phyloP scores from a whole-genome alignment of 768 basidiomycete genomes.

The Tricholoma sp. region DNA sequence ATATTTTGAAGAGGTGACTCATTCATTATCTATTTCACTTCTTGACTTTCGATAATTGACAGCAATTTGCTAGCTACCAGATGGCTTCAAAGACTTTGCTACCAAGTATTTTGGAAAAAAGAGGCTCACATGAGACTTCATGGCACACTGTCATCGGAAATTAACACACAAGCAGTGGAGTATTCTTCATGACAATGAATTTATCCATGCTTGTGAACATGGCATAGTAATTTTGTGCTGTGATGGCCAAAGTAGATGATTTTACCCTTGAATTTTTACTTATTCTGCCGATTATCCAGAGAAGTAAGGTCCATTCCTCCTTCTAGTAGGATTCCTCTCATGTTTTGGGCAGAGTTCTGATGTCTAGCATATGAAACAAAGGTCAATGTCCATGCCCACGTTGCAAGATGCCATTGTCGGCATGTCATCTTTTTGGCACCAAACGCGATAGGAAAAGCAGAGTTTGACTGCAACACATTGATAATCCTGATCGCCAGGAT shows the following conservation, averaged over 20 bases:
- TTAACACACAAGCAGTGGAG: not conserved
- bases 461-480: too few species aligned
- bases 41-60: not conserved
- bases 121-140: not conserved
- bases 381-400: too few species aligned
- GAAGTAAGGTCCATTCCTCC: constrained; percentile 19
- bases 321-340: too few species aligned
- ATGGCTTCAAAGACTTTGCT: constrained; percentile 16
- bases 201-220: constrained; percentile 17
- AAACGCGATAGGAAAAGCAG: too few species aligned
- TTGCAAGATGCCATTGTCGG: too few species aligned
- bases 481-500: too few species aligned
- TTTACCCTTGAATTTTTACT: constrained; percentile 24
- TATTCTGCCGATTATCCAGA: constrained; percentile 33
- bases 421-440: too few species aligned
- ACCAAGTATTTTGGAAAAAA: not conserved
- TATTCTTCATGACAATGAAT: constrained; percentile 1
- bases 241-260: not conserved
- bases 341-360: too few species aligned
- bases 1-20: constrained; percentile 19
- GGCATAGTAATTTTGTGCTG: constrained; percentile 8
- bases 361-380: too few species aligned
- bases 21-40: not conserved
- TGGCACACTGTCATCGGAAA: constrained; percentile 3
- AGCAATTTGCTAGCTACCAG: constrained; percentile 11